Base-by-base conservation (phyloP, 2,329 filamentous ascomycete genomes). In the Ambrosiella cleistominuta region DNA sequence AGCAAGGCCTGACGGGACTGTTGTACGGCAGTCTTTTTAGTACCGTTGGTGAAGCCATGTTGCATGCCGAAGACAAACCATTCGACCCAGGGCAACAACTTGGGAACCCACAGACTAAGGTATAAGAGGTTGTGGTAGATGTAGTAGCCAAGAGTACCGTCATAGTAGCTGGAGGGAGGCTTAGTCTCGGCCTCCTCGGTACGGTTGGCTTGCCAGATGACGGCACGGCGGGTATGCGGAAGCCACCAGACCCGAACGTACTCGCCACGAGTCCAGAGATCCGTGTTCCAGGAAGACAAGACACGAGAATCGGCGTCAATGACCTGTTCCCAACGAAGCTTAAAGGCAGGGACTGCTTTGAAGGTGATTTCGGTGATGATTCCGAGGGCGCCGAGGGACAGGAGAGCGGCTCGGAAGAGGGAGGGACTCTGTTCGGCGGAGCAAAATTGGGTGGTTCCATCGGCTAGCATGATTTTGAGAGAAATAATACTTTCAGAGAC, bases 21-120 rank as follows among this genome's bases (percentile, higher is more conserved):
- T 69, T 96, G 86, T 15, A 96, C 80, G 5, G 85, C 91, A n/a
- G 77, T 75, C 45, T 81, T 85, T 56, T 77, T 76, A 2, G 76
- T 77, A 54, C 81, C 82, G 61, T 87, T 79, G 39, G 75, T 75
- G 75, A 96, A 96, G 56, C 91, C 91, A 68, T 96, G 97, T 70
- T 97, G 90, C 86, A 97, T 88, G 64, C 90, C 89, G 65, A 96
- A 96, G 58, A 97, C 86, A 68, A 96, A 91, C 86, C 89, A 93
- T 70, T 98, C 93, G 39, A 97, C 79, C 80, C 82, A 87, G 0
- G 91, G 93, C 5, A 95, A 75, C 58, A 95, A 78, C 51, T 80
- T 77, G 1, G 93, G 93, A 15, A 90, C 69, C 65, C 82, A 87
- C 61, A 90, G 86, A 1, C 85, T 81, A 8, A 93, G 68, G 65